Evolutionary conservation across 352 stramenopile species (phyloP).

Genomic region (Pythium aphanidermatum): DNA sequence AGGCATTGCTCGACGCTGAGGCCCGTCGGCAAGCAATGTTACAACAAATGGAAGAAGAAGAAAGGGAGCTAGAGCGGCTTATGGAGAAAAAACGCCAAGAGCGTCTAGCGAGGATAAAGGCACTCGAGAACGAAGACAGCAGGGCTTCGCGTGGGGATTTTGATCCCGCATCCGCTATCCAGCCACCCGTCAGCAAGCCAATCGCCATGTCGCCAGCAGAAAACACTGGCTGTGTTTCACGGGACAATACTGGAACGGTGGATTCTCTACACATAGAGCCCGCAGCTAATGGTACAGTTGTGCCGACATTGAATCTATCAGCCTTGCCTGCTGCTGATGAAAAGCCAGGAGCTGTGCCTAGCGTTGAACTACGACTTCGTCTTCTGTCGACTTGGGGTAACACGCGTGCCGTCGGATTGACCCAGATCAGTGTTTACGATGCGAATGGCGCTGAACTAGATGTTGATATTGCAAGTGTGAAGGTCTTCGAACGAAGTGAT

Average conservation of each 20-base stretch:
- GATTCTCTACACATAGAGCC: not conserved
- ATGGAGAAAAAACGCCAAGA: conserved; percentile 61
- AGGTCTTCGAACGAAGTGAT: conserved; percentile 47
- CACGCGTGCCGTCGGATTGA: conserved; percentile 51
- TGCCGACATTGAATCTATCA: conserved; percentile 5
- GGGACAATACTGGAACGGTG: not conserved
- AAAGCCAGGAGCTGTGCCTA: not conserved
- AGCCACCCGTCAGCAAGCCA: not conserved
- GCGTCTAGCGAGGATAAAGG: conserved; percentile 43
- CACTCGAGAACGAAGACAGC: conserved; percentile 27
- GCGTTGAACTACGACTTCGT: conserved; percentile 49
- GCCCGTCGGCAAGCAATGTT: conserved; percentile 44
- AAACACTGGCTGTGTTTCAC: no score
- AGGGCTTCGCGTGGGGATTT: not conserved
- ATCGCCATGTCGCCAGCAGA: no score
- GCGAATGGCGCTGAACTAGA: conserved; percentile 44
- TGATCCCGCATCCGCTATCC: not conserved
- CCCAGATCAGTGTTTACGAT: conserved; percentile 66
- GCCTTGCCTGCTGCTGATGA: not conserved
- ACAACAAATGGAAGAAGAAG: conserved; percentile 67
- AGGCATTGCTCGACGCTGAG: conserved; percentile 41
- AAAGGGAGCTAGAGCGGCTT: conserved; percentile 55
- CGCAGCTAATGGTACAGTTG: not conserved
- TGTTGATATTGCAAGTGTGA: conserved; percentile 34
- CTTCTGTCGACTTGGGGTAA: conserved; percentile 65